These are phyloP conservation scores for Plasmodium blacklocki DNA, from an alignment of 169 alveolate species.

Conservation along the genomic window DNA sequence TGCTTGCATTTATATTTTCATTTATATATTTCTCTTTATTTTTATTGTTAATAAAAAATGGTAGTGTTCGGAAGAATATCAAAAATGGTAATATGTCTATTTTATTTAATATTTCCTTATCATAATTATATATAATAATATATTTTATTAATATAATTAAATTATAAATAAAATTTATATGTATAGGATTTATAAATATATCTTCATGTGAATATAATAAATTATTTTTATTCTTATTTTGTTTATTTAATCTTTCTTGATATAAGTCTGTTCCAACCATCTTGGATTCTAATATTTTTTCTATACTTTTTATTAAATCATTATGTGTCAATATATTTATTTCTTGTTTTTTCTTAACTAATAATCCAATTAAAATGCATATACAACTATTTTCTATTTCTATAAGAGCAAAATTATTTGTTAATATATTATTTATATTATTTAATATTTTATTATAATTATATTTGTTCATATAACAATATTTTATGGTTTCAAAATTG, in stretches of 20 bases:
- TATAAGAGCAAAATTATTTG: constrained; percentile 30
- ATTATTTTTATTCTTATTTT: neutral
- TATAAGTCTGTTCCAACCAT: constrained; percentile 40
- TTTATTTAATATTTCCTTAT: constrained; percentile 28
- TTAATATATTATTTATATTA: constrained; percentile 23
- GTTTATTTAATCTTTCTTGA: constrained; percentile 20
- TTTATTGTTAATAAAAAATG: constrained; percentile 25
- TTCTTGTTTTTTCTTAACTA: constrained; percentile 10
- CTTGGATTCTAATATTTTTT: constrained; percentile 48
- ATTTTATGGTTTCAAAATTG: constrained; percentile 17
- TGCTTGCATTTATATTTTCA: no score
- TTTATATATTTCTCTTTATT: neutral
- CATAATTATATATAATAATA: constrained; percentile 43
- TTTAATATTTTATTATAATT: constrained; percentile 12
- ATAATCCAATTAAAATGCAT: constrained; percentile 66
- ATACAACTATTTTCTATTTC: constrained; percentile 76
- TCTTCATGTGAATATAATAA: no score
- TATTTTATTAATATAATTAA: constrained; percentile 57
- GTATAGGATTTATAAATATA: neutral
- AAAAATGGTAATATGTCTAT: constrained; percentile 59
- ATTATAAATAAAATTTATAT: constrained; percentile 46
- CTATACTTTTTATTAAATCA: constrained; percentile 17
- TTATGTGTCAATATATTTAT: constrained; percentile 32
- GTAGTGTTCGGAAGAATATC: constrained; percentile 34
- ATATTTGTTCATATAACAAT: neutral